phyloP scores from a whole-genome alignment of 1,139 yeast species.

The Suhomyces taliae region DNA sequence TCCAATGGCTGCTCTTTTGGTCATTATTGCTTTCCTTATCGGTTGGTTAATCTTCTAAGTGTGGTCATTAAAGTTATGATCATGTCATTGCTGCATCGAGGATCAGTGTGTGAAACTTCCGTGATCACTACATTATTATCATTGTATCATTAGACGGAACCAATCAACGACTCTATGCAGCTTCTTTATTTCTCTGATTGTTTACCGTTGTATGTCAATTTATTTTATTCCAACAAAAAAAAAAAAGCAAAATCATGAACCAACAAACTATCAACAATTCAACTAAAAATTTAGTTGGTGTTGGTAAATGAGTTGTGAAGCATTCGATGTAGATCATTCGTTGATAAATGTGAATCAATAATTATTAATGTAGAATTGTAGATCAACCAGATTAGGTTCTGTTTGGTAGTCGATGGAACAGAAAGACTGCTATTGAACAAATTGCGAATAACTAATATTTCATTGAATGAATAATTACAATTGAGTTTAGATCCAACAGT shows the following conservation, averaged over 20 bases:
- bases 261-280: no score
- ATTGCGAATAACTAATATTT: no score
- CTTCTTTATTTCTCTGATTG: background rate
- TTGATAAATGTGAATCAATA: background rate
- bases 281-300: no score
- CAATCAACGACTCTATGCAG: background rate
- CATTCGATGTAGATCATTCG: no score
- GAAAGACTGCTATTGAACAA: no score
- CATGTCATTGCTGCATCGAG: background rate
- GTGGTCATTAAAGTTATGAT: background rate
- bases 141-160: conserved; percentile 6
- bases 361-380: background rate
- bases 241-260: no score
- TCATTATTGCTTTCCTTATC: conserved; percentile 55
- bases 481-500: no score
- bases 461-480: no score
- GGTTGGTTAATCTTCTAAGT: conserved; percentile 58
- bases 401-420: no score
- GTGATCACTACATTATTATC: background rate
- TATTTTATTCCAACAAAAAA: no score
- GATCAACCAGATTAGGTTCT: no score
- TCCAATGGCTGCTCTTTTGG: conserved; percentile 50
- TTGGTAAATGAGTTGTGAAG: no score
- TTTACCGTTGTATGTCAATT: background rate
- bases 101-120: background rate